Evolutionary conservation across 1,139 yeast genomes (phyloP).

Genomic region (Fermentozyma sake): DNA sequence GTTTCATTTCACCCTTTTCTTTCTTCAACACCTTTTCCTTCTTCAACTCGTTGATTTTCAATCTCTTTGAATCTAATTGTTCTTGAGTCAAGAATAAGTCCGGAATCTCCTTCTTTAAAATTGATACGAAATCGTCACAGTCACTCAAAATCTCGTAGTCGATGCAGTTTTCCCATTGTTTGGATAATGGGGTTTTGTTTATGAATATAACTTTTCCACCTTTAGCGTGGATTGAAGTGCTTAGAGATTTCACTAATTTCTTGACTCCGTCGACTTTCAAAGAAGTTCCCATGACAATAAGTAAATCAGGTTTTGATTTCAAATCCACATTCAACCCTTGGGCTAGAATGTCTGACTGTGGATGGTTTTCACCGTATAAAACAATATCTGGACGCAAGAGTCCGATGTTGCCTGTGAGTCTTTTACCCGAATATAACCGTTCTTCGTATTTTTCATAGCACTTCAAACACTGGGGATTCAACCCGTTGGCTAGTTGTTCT

Average conservation of each 20-base stretch:
- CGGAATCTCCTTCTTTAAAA: conserved; percentile 50
- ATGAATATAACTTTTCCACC: conserved; percentile 63
- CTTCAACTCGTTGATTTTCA: conserved; percentile 18
- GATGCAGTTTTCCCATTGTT: conserved; percentile 53
- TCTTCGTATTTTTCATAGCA: conserved; percentile 53
- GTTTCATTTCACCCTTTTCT: conserved; percentile 6
- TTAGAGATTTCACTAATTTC: conserved; percentile 55
- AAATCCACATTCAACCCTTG: conserved; percentile 55
- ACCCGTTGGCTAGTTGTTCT: conserved; percentile 43
- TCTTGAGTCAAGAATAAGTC: conserved; percentile 55
- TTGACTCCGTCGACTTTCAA: conserved; percentile 71
- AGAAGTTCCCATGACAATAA: conserved; percentile 73
- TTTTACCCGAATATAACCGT: conserved; percentile 55
- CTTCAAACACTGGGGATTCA: conserved; percentile 59
- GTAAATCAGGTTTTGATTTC: conserved; percentile 54
- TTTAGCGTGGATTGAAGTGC: conserved; percentile 54
- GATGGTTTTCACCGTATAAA: conserved; percentile 76
- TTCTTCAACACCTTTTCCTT: conserved; percentile 6
- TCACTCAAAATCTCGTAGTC: conserved; percentile 76
- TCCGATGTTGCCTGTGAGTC: conserved; percentile 57
- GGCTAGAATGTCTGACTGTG: conserved; percentile 63
- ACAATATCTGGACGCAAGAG: conserved; percentile 70
- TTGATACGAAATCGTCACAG: conserved; percentile 74
- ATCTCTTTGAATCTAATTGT: conserved; percentile 42
- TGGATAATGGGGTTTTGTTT: conserved; percentile 49